Conservation (phyloP, 441 rosid species). For the Adansonia gregorii region DNA sequence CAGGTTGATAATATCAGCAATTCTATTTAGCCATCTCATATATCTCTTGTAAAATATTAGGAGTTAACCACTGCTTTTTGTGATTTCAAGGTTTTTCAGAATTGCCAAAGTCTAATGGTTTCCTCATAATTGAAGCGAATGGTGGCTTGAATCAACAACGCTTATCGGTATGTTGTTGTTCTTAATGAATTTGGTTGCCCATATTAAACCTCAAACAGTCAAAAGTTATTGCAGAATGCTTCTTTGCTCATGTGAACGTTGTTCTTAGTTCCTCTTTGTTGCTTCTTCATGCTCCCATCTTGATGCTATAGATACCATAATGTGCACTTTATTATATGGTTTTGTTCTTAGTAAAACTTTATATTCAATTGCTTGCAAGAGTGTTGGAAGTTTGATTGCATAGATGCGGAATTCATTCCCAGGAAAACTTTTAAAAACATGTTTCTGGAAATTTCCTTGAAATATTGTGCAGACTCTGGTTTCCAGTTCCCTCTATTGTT, state of each 20-base stretch:
- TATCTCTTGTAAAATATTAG: neutral
- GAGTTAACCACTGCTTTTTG: conserved; percentile 31
- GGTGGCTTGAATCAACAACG: conserved; percentile 99
- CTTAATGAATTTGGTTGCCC: neutral
- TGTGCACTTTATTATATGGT: conserved; percentile 1
- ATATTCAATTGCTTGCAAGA: neutral
- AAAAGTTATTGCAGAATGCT: conserved; percentile 11
- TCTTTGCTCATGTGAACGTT: neutral
- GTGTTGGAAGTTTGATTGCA: conserved; percentile 1
- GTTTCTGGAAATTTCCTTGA: conserved; percentile 12
- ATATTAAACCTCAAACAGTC: conserved; percentile 8
- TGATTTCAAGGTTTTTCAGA: conserved; percentile 45
- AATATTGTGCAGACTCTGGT: conserved; percentile 1
- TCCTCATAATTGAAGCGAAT: conserved; percentile 89
- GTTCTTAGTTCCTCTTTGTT: neutral
- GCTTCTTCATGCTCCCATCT: neutral
- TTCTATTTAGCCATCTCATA: neutral
- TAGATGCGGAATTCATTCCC: neutral
- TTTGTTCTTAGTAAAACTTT: neutral
- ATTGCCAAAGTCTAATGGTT: conserved; percentile 77
- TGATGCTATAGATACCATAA: neutral
- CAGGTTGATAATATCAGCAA: neutral
- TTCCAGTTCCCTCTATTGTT: neutral
- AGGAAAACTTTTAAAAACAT: neutral
- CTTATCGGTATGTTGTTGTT: conserved; percentile 63